Evolutionary conservation across 441 rosid genomes (phyloP).

Genomic region (Erodium moschatum): DNA sequence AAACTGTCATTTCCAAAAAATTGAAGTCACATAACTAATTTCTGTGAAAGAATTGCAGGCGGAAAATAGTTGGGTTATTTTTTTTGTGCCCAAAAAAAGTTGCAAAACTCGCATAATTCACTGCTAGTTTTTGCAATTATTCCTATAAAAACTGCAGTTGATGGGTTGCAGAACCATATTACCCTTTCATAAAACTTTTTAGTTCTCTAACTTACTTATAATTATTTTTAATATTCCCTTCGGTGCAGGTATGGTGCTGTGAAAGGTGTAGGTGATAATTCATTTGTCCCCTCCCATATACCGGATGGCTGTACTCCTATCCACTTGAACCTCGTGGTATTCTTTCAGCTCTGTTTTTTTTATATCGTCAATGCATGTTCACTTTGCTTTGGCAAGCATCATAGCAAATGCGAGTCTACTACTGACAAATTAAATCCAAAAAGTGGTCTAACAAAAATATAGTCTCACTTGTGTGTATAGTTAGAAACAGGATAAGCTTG

Average conservation of each 20-base stretch:
- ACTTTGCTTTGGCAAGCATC: neutral
- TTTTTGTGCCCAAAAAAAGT: too few relatives aligned
- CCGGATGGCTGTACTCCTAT: constrained; percentile 64
- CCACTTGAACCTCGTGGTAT: constrained; percentile 87
- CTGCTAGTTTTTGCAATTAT: neutral
- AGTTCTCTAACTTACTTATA: neutral
- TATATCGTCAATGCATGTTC: neutral
- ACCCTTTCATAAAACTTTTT: constrained; percentile 1
- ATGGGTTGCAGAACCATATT: neutral
- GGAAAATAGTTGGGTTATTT: too few relatives aligned
- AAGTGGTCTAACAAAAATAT: neutral
- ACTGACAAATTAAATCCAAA: neutral
- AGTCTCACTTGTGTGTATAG: neutral
- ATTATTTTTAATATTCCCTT: neutral
- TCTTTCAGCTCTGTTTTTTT: neutral
- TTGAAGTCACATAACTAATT: too few relatives aligned
- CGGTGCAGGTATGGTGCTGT: constrained; percentile 56
- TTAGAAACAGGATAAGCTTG: neutral
- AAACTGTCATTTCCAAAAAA: too few relatives aligned
- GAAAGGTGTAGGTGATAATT: constrained; percentile 36
- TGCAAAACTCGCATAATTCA: too few relatives aligned
- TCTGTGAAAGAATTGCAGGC: too few relatives aligned
- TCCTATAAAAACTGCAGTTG: too few relatives aligned
- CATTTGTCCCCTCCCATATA: constrained; percentile 33
- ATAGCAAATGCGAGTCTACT: neutral